These are phyloP conservation scores for Rhodotorula sp. DNA, from an alignment of 1,284 basidiomycete genomes.

Conservation along the genomic window DNA sequence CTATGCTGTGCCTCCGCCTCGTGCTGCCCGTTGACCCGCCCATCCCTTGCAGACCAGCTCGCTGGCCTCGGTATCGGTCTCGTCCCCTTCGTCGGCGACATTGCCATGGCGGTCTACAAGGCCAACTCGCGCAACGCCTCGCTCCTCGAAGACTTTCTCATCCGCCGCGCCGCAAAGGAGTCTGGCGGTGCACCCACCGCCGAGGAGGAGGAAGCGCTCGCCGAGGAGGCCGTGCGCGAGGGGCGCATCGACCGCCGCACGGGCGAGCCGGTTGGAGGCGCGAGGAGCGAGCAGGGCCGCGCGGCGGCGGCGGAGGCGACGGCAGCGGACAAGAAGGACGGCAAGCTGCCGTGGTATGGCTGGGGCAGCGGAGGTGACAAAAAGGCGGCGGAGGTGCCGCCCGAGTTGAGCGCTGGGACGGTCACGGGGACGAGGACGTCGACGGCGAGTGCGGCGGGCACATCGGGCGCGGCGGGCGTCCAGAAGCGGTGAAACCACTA, in stretches of 20 bases:
- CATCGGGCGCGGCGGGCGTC: background rate
- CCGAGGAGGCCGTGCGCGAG: background rate
- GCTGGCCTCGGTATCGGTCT: slow-evolving; percentile 22
- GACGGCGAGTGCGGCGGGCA: background rate
- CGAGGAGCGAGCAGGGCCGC: background rate
- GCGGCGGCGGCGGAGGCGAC: background rate
- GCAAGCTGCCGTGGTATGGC: slow-evolving; percentile 6
- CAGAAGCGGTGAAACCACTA: background rate
- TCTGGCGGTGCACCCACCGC: background rate
- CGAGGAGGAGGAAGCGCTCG: slow-evolving; percentile 18
- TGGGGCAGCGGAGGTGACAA: slow-evolving; percentile 6
- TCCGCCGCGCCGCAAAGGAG: slow-evolving; percentile 28
- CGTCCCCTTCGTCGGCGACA: slow-evolving; percentile 34
- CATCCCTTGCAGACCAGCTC: slow-evolving; percentile 13
- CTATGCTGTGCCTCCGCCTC: background rate
- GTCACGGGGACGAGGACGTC: background rate
- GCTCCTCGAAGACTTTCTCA: slow-evolving; percentile 43
- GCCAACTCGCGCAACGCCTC: slow-evolving; percentile 39
- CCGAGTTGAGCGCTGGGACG: background rate
- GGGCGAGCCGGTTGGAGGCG: slow-evolving; percentile 18
- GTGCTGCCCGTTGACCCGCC: background rate
- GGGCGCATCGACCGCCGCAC: slow-evolving; percentile 17
- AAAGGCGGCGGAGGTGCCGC: background rate
- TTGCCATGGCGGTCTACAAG: slow-evolving; percentile 40
- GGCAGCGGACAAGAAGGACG: background rate